phyloP scores from a whole-genome alignment of 768 basidiomycete genomes.

The Collybia sordida region DNA sequence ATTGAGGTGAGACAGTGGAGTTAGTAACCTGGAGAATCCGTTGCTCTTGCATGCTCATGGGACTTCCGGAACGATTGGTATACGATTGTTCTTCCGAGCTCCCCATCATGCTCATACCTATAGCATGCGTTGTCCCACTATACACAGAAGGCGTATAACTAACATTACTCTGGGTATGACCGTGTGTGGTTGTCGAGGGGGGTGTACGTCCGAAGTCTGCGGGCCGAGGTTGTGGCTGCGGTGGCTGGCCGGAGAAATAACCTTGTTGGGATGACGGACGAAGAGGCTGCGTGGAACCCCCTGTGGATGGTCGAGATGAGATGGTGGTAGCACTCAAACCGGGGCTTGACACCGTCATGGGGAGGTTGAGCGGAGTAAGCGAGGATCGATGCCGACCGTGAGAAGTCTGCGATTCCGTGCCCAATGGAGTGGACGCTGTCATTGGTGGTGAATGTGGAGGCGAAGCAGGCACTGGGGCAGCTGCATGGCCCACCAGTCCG shows the following conservation, averaged over 20 bases:
- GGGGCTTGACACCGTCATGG: constrained; percentile 20
- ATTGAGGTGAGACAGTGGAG: constrained; percentile 26
- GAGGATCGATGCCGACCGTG: constrained; percentile 20
- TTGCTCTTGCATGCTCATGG: constrained; percentile 39
- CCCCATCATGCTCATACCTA: constrained; percentile 10
- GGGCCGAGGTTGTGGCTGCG: constrained; percentile 14
- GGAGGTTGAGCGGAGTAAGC: constrained; percentile 27
- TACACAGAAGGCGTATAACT: constrained; percentile 17
- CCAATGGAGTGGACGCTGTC: constrained; percentile 13
- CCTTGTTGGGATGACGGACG: constrained; percentile 19
- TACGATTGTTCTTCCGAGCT: constrained; percentile 11
- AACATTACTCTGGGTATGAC: constrained; percentile 14
- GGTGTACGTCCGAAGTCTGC: constrained; percentile 4
- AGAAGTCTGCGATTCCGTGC: constrained; percentile 15
- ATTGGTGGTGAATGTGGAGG: constrained; percentile 36
- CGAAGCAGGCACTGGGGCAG: constrained; percentile 27
- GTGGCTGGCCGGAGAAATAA: constrained; percentile 6
- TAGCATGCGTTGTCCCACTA: constrained; percentile 17
- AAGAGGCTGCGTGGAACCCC: constrained; percentile 37
- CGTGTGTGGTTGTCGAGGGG: constrained; percentile 13
- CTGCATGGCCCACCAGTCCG: constrained; percentile 54
- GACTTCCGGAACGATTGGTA: constrained; percentile 35
- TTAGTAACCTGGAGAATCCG: constrained; percentile 35
- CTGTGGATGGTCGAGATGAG: constrained; percentile 45
- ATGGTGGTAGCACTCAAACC: constrained; percentile 20